Base-by-base conservation (phyloP, 495 filamentous ascomycete genomes). In the Achaetomiella virescens region DNA sequence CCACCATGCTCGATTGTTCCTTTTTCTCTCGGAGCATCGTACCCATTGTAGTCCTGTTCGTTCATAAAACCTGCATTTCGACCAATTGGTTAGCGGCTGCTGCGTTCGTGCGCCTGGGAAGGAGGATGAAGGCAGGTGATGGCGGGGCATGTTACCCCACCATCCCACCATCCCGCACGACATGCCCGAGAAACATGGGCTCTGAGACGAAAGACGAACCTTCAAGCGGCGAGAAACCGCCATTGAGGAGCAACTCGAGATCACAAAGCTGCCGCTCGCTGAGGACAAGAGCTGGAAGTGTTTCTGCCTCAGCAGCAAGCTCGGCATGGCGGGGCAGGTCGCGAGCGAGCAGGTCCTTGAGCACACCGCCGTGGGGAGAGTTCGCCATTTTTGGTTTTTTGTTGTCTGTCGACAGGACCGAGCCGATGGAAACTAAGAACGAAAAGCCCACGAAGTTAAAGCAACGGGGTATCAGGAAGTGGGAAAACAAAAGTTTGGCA, bases 151-250 rank as follows among this genome's bases (percentile, higher is more conserved):
- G 52, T 67, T 27, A 54, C 66, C 60, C 61, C 66, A 62, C 62
- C 60, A 64, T 61, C 24, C 40, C 45, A 54, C 25, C 20, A 48
- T 37, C 50, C 40, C 35, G 48, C 59, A 15, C 33, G 27, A 29
- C 44, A 35, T 44, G 40, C n/a, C n/a, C 45, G 29, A 25, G 49
- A 18, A 55, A 14, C 27, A 33, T 40, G 49, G 49, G 29, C 36
- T 24, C 27, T 36, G 1, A 47, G 21, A n/a, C n/a, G n/a, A n/a
- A n/a, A n/a, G n/a, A 57, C 47, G 29, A 41, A 95, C 91, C 95
- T 81, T 97, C 95, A 20, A 98, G 81, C 47, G 93, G 93, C 60
- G 90, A 95, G 76, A 98, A 98, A 51, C 95, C 93, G 65, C 93
- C 93, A 75, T 84, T 96, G 74, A 97, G 83, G 60, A 98, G 87